These are phyloP conservation scores for Globisporangium orthogonon DNA, from an alignment of 352 stramenopile species.

Conservation along the genomic window DNA sequence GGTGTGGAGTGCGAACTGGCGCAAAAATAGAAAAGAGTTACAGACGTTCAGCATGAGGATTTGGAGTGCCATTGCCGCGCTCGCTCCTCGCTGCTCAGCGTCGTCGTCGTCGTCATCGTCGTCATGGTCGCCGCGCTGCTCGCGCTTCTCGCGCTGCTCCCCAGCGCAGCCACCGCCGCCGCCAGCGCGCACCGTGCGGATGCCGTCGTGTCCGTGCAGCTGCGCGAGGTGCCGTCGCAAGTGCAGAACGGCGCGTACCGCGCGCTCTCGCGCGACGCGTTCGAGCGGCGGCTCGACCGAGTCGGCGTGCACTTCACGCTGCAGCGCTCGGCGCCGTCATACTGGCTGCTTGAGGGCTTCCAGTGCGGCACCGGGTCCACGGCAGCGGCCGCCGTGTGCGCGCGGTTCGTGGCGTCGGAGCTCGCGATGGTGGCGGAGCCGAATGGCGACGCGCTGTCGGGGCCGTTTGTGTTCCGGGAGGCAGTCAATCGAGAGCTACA, in stretches of 20 bases:
- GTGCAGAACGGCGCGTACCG: conserved; percentile 29
- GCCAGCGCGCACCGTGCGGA: not conserved
- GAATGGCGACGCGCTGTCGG: not conserved
- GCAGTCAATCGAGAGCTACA: not conserved
- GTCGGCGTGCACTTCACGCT: conserved; percentile 34
- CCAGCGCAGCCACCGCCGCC: too few relatives aligned
- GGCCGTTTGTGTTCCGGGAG: not conserved
- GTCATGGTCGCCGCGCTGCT: not conserved
- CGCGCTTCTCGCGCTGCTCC: not conserved
- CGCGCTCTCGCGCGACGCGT: conserved; percentile 14
- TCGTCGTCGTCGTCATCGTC: not conserved
- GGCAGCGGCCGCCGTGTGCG: conserved; percentile 12
- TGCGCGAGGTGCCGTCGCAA: conserved; percentile 18
- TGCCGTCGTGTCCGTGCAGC: conserved; percentile 19
- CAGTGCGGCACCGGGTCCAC: conserved; percentile 17
- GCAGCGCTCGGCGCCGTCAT: not conserved
- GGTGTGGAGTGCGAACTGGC: too few relatives aligned
- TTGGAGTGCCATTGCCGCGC: not conserved
- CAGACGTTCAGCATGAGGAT: too few relatives aligned
- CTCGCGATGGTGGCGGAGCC: conserved; percentile 3
- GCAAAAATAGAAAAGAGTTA: too few relatives aligned
- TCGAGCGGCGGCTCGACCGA: conserved; percentile 22
- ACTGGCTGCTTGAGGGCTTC: conserved; percentile 39
- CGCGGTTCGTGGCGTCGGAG: conserved; percentile 18
- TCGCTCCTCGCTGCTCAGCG: not conserved